A percentile compares a stretch with the other conserved stretches of the same genome.
phyloP scores from a whole-genome alignment of 2,329 filamentous ascomycete species.

The Talaromyces atroroseus region DNA sequence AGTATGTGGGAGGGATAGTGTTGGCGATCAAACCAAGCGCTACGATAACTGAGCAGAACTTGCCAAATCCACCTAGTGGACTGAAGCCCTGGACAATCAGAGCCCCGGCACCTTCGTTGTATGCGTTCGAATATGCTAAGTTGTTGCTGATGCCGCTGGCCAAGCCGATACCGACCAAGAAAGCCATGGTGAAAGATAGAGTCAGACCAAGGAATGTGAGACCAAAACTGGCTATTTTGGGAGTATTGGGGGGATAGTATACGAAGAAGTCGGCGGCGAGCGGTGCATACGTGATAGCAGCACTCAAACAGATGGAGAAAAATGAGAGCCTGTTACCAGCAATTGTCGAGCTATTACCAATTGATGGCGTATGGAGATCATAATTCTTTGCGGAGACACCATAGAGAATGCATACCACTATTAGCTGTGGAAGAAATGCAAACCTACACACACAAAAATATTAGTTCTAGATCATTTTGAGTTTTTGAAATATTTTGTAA shows the following conservation, averaged over 20 bases:
- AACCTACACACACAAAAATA: constrained; percentile 35
- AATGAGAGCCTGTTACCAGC: constrained; percentile 57
- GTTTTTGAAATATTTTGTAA: not conserved
- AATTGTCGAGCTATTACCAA: constrained; percentile 48
- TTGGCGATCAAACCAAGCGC: constrained; percentile 62
- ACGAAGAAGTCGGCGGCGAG: constrained; percentile 64
- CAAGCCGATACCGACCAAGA: constrained; percentile 58
- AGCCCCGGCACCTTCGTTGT: constrained; percentile 55
- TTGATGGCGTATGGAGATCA: constrained; percentile 48
- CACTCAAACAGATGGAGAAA: constrained; percentile 63
- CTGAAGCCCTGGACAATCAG: constrained; percentile 59
- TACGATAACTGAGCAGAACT: constrained; percentile 61
- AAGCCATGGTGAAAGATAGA: constrained; percentile 56
- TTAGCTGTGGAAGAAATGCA: constrained; percentile 59
- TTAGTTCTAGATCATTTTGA: not conserved
- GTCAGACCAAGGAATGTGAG: constrained; percentile 54
- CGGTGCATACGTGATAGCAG: constrained; percentile 59
- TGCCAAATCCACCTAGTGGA: constrained; percentile 57
- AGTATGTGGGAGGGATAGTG: constrained; percentile 60
- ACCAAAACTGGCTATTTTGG: constrained; percentile 50
- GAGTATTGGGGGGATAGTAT: constrained; percentile 55
- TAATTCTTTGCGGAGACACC: constrained; percentile 58
- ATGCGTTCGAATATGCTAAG: constrained; percentile 53
- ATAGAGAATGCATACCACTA: constrained; percentile 57
- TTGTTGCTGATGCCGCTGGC: constrained; percentile 52